These are phyloP conservation scores for Kernera saxatilis DNA, from an alignment of 345 rosid species.

Conservation along the genomic window DNA sequence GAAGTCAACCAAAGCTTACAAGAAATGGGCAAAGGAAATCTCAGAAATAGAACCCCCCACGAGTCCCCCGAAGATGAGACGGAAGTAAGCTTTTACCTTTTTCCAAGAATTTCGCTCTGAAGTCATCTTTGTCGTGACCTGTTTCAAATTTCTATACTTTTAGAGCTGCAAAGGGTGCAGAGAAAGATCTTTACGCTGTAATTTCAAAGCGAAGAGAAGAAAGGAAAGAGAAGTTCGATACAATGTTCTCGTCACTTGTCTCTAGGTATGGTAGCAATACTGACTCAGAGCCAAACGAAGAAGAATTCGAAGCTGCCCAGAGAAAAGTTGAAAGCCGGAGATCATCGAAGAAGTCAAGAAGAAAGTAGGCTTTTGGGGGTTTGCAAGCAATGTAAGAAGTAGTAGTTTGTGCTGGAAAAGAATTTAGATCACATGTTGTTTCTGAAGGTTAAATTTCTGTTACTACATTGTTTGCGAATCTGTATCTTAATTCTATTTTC, in stretches of 20 bases:
- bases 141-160: not conserved
- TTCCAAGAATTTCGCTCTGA: not conserved
- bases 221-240: conserved; percentile 67
- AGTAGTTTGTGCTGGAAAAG: not conserved
- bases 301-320: conserved; percentile 87
- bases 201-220: conserved; percentile 58
- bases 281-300: conserved; percentile 66
- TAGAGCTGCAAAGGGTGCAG: conserved; percentile 46
- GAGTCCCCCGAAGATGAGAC: conserved; percentile 46
- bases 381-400: not conserved
- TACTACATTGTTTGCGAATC: not conserved
- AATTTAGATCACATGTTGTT: not conserved
- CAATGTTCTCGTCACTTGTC: conserved; percentile 77
- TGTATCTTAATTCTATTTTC: not conserved
- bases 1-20: conserved; percentile 65
- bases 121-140: not conserved
- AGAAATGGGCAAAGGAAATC: conserved; percentile 74
- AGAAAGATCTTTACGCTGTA: conserved; percentile 49
- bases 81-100: conserved; percentile 44
- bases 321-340: conserved; percentile 52
- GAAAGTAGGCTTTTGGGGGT: conserved; percentile 1
- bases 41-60: conserved; percentile 68
- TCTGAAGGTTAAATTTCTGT: not conserved
- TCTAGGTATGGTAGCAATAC: conserved; percentile 61
- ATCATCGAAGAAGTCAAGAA: conserved; percentile 46